Evolutionary conservation across 129 eudicot species (phyloP), one percentile per base, ranked within the genome.

Genomic region (Flaveria sonorensis): DNA sequence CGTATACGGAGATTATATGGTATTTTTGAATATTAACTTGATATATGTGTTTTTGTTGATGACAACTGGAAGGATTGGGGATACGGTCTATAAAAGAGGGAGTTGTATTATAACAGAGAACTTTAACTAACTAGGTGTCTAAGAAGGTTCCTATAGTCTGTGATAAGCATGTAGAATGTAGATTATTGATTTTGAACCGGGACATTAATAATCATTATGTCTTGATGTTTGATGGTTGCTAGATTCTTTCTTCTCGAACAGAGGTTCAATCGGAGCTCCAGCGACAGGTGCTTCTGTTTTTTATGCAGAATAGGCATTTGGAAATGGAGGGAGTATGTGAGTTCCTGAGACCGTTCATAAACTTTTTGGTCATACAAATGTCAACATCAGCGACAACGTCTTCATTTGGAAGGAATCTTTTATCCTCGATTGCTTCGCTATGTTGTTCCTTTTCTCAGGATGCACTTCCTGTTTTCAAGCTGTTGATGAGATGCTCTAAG

Each of bases 261-360:
- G 96, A 94, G 80, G 89, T 88, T 63, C 96, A 89, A 40, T 39
- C 85, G 4, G 91, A 87, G 81, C 99, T 94, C 3, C 85, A 76
- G 64, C 87, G 81, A 53, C 96, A 94, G 85, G 94, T 91, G 71
- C 68, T 88, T 75, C 4, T 83, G 18, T 94, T 94, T 78, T 46
- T 91, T 68, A 61, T 67, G 79, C 89, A 86, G 82, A 81, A 83
- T 28, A 85, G 83, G 81, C 84, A 83, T 39, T 48, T 77, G 43
- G 96, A 96, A 79, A 84, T 91, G 86, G 78, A 74, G 60, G 85
- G 74, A 77, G 92, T 86, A 70, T 94, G 97, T 86, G 91, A 89
- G 10, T 94, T 87, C 72, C 65, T 94, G 67, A 83, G 81, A 55
- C 90, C 99, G 3, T 85, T 94, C 74, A 67, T 89, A 65, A 86